Base-by-base conservation (phyloP, 345 rosid genomes). In the Cochlearia excelsa region DNA sequence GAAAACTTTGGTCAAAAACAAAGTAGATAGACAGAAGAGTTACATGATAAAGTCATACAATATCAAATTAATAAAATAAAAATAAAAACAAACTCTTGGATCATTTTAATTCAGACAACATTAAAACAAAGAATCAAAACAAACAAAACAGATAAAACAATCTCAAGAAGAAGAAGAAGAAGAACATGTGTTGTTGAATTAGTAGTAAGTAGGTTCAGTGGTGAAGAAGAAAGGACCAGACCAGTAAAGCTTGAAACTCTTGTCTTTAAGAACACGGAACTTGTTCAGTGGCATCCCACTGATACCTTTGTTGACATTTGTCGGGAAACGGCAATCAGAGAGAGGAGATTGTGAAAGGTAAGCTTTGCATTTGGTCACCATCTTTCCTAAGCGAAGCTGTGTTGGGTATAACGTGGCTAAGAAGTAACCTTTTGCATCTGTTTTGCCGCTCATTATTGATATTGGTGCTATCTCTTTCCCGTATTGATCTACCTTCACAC, bases 381-480 rank as follows among this genome's bases (percentile, higher is more conserved):
- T 77, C 23, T 57, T 65, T 65, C 75, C 75, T 7, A 52, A 54
- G 10, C 60, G 53, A 37, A 76, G 75, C 27, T 72, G 54, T 8
- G 71, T 52, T 30, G 75, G 75, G 57, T 51, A 65, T 46, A 84
- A 33, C 9, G 82, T 65, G 10, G 82, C 84, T 4, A 75, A 71
- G 67, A 77, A 84, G 67, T 80, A 87, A 48, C 86, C 88, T 7
- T 78, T 71, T 5, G 67, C 71, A 52, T 87, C 84, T 0, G 79
- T 74, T 39, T 72, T 74, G 48, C 69, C 50, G 51, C 81, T 82
- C 67, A 68, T 2, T 30, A 80, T 69, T 2, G 83, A 74, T 48
- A 75, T 6, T 7, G 83, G 57, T 4, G 70, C 67, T 9, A 74
- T 70, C 73, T 87, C 88, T 9, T 78, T 78, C 1, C 86, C 90